Evolutionary conservation across 352 stramenopile species (phyloP), one percentile per base, ranked within the genome.

Genomic region (Phytophthora constricta): DNA sequence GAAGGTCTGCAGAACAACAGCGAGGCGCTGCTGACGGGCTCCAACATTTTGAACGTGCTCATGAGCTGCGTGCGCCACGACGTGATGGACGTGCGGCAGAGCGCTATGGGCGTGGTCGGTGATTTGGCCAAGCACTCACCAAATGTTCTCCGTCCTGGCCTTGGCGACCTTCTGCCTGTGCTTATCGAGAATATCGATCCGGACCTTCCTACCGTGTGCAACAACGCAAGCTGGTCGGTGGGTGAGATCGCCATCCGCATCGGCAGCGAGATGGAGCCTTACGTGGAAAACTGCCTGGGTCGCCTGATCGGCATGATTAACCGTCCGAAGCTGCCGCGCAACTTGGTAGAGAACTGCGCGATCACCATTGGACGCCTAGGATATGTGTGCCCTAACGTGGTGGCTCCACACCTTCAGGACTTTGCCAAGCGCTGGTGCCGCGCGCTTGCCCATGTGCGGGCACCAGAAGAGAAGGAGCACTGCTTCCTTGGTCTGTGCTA

Each of bases 191-290:
- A 93, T 70, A 93, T 97, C 28, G 82, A 97, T 53, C 84, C 89
- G 0, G 87, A 96, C 54, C 78, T 91, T 59, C 86, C 90, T 37
- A 96, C 86, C 7, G 91, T 97, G 52, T 97, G 91, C 86, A 97
- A 97, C 79, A 97, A 97, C 68, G 91, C 91, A 42, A 97, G 89
- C 61, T 97, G 91, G 91, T 93, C 91, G 27, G 84, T 97, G 13
- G 91, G 91, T 11, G 91, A 97, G 70, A 95, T 97, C 58, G 88
- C 91, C 8, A 77, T 96, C 31, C 87, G 91, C 49, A 89, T 94
- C 20, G 87, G 86, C 20, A 70, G 72, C n/a, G 89, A 94, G 37
- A 96, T 97, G 70, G 76, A 91, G 60, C 89, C 89, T 52, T 97
- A 88, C 55, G 86, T 96, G 5, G 78, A 91, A 58, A 78, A 57